A percentile compares a stretch with the other conserved stretches of the same genome.
Evolutionary conservation across 2,329 filamentous ascomycete genomes (phyloP).

Genomic region (Ascosphaera aggregata): DNA sequence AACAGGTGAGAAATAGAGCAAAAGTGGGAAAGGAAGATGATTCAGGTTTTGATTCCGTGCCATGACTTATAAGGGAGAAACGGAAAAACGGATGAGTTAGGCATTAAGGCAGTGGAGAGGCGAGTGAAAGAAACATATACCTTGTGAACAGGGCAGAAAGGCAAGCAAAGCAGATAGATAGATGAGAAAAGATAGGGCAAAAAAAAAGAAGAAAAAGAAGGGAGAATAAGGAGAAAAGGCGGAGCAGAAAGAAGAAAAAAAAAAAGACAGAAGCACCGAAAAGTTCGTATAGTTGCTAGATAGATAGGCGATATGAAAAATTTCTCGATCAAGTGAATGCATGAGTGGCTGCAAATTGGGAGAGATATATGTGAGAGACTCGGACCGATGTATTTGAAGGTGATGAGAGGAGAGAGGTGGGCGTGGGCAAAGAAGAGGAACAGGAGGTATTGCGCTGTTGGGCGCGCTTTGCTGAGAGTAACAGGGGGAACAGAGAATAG

Average conservation of each 20-base stretch:
- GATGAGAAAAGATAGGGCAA: conserved; percentile 6
- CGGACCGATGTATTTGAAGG: conserved; percentile 1
- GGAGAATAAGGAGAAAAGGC: conserved; percentile 9
- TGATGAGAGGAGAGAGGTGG: neutral
- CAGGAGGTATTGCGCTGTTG: conserved; percentile 3
- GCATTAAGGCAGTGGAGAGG: too few relatives aligned
- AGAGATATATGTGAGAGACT: conserved; percentile 9
- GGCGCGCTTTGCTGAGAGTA: too few relatives aligned
- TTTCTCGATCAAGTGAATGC: conserved; percentile 7
- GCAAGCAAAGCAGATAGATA: conserved; percentile 3
- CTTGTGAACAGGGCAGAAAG: neutral
- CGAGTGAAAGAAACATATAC: neutral
- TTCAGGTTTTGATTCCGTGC: neutral
- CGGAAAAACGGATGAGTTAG: neutral
- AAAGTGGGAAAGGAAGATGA: neutral
- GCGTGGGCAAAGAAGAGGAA: conserved; percentile 4
- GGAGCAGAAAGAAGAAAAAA: conserved; percentile 8
- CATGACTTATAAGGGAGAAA: neutral
- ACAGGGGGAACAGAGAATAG: too few relatives aligned
- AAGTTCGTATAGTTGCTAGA: too few relatives aligned
- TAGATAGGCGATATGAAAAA: conserved; percentile 2
- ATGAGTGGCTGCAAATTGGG: conserved; percentile 8
- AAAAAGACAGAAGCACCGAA: conserved; percentile 14
- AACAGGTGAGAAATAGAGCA: too few relatives aligned
- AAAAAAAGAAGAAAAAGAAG: conserved; percentile 6